Conservation (phyloP, 305 asterid genomes). For the Fraxinus baroniana region DNA sequence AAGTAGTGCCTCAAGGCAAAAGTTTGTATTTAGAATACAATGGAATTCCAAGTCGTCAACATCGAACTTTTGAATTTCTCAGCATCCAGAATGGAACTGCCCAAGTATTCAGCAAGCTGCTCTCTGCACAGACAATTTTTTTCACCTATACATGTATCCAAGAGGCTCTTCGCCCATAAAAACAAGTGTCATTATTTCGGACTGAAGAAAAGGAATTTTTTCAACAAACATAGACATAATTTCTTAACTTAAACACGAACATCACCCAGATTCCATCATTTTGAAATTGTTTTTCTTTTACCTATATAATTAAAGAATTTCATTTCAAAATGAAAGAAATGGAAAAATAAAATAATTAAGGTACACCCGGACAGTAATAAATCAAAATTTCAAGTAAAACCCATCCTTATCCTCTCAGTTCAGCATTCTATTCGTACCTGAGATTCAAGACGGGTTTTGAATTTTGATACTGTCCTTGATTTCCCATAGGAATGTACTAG, state of each 20-base stretch:
- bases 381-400: background rate
- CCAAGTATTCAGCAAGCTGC: background rate
- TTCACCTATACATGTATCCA: background rate
- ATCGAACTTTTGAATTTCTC: background rate
- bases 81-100: background rate
- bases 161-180: background rate
- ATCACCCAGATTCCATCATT: background rate
- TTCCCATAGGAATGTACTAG: background rate
- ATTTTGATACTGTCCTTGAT: background rate
- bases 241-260: constrained; percentile 8
- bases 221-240: background rate
- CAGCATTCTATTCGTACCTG: background rate
- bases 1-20: background rate
- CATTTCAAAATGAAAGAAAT: background rate
- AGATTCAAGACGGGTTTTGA: background rate
- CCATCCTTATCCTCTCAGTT: background rate
- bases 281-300: background rate
- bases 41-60: background rate
- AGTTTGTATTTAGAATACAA: background rate
- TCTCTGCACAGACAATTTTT: background rate
- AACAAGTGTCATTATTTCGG: background rate
- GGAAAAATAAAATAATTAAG: background rate
- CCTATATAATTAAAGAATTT: background rate
- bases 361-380: background rate
- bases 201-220: background rate